phyloP scores from a whole-genome alignment of 306 rosid genomes.

The Comarum palustre region DNA sequence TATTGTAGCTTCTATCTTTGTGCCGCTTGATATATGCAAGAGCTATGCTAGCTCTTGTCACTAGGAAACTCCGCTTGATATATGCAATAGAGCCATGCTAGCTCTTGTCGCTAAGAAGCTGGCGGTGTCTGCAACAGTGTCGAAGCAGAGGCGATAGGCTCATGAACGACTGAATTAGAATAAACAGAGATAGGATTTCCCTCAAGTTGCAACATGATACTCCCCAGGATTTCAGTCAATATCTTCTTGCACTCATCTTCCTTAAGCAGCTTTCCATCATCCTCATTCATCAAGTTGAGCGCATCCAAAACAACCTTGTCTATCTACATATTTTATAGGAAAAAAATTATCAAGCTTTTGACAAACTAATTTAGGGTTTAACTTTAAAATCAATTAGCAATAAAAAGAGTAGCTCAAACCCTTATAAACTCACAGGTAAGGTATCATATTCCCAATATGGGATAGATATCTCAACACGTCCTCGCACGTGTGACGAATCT shows the following conservation, averaged over 20 bases:
- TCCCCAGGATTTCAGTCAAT: conserved; percentile 55
- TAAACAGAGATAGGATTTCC: conserved; percentile 63
- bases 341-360: neutral
- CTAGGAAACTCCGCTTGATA: conserved; percentile 26
- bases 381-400: too few relatives aligned
- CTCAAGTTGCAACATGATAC: conserved; percentile 76
- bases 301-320: conserved; percentile 56
- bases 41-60: conserved; percentile 22
- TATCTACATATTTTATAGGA: conserved; percentile 51
- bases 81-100: conserved; percentile 13
- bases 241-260: conserved; percentile 90
- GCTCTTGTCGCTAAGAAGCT: conserved; percentile 31
- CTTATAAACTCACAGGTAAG: too few relatives aligned
- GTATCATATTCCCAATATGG: too few relatives aligned
- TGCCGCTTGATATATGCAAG: conserved; percentile 16
- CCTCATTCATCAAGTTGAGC: conserved; percentile 50
- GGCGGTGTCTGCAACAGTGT: conserved; percentile 71
- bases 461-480: too few relatives aligned
- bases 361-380: too few relatives aligned
- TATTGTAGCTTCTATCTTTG: conserved; percentile 21
- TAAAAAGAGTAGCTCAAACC: too few relatives aligned
- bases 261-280: conserved; percentile 52
- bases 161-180: conserved; percentile 84
- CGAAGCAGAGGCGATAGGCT: conserved; percentile 71
- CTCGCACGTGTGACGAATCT: too few relatives aligned